phyloP scores from a whole-genome alignment of 768 basidiomycete species.

The Tricholoma saponaceum region DNA sequence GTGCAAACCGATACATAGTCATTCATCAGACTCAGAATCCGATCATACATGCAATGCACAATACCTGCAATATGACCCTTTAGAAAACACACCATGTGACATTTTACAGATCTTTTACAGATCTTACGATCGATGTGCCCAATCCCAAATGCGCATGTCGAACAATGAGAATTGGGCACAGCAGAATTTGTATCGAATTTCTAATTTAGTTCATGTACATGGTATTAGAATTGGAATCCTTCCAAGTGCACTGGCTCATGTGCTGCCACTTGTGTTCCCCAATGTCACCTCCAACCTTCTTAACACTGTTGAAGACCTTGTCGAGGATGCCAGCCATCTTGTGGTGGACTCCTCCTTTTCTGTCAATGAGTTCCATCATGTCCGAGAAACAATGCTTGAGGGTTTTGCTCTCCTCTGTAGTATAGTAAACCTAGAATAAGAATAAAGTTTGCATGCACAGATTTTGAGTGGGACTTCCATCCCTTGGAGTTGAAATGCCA shows the following conservation, averaged over 20 bases:
- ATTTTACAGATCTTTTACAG: not conserved
- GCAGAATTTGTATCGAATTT: too few relatives aligned
- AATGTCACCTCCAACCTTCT: not conserved
- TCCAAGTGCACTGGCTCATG: not conserved
- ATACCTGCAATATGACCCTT: too few relatives aligned
- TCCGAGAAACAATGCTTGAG: not conserved
- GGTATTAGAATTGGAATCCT: not conserved
- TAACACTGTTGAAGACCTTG: not conserved
- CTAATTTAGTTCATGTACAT: not conserved
- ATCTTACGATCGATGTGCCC: not conserved
- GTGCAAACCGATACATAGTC: too few relatives aligned
- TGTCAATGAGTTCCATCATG: not conserved
- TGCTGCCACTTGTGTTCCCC: not conserved
- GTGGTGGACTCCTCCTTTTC: not conserved
- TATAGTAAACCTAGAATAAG: not conserved
- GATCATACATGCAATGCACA: too few relatives aligned
- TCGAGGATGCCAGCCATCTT: not conserved
- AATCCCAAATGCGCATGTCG: not conserved
- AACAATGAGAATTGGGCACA: too few relatives aligned
- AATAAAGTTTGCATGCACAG: too few relatives aligned
- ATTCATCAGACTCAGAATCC: too few relatives aligned
- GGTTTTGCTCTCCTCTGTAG: not conserved
- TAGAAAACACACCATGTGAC: too few relatives aligned
- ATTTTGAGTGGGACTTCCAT: too few relatives aligned
- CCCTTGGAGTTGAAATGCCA: too few relatives aligned